phyloP scores from a whole-genome alignment of 352 stramenopile genomes.

The Phytophthora palmivora region DNA sequence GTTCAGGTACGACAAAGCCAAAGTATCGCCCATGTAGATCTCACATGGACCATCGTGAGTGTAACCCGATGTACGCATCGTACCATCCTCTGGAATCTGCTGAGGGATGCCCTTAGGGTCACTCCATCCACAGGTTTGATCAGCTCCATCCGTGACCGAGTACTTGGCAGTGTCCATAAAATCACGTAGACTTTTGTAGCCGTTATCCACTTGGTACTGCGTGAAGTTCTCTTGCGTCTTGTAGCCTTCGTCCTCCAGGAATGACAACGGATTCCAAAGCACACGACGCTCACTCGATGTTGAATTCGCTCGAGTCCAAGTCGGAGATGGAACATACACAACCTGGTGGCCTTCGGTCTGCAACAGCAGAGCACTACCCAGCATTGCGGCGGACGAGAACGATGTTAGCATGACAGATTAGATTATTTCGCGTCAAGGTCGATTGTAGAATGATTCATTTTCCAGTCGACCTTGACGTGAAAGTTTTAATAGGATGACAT shows the following conservation, averaged over 20 bases:
- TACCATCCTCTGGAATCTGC: slow-evolving; percentile 38
- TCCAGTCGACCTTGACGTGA: no score
- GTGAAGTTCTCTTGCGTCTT: slow-evolving; percentile 48
- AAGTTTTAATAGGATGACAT: no score
- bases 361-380: slow-evolving; percentile 10
- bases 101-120: slow-evolving; percentile 31
- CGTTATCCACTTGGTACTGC: slow-evolving; percentile 39
- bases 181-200: slow-evolving; percentile 44
- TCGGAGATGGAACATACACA: slow-evolving; percentile 45
- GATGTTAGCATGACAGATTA: slow-evolving; percentile 16
- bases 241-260: slow-evolving; percentile 52
- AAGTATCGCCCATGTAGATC: slow-evolving; percentile 43
- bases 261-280: slow-evolving; percentile 47
- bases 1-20: slow-evolving; percentile 34
- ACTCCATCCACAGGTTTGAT: slow-evolving; percentile 43
- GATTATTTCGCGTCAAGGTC: slow-evolving; percentile 3
- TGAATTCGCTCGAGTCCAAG: slow-evolving; percentile 30
- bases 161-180: slow-evolving; percentile 50
- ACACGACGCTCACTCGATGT: slow-evolving; percentile 33
- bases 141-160: slow-evolving; percentile 25
- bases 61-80: slow-evolving; percentile 53
- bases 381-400: slow-evolving; percentile 6
- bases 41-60: slow-evolving; percentile 54
- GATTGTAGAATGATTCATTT: slow-evolving; percentile 22
- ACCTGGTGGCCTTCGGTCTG: slow-evolving; percentile 40